Evolutionary conservation across 495 filamentous ascomycete genomes (phyloP).

Genomic region (Corynascus novoguineensis): DNA sequence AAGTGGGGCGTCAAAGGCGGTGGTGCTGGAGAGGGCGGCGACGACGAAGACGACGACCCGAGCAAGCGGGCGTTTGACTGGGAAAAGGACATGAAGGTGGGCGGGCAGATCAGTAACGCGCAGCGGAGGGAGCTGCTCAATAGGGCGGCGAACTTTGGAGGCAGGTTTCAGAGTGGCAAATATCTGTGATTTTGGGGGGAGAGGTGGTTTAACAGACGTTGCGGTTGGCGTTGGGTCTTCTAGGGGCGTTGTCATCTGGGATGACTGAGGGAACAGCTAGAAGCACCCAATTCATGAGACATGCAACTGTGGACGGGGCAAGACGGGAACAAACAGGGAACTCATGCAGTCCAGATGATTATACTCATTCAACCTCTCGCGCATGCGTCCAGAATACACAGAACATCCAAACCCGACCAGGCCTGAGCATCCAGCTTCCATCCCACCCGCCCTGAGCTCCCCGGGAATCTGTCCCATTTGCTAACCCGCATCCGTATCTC

Average conservation of each 20-base stretch:
- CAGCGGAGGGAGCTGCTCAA: conserved; percentile 76
- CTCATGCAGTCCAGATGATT: background rate
- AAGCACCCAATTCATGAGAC: too few relatives aligned
- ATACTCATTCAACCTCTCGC: background rate
- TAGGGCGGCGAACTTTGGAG: conserved; percentile 75
- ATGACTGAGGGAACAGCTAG: too few relatives aligned
- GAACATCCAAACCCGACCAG: background rate
- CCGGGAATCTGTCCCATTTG: background rate
- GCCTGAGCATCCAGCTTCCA: background rate
- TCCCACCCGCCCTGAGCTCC: background rate
- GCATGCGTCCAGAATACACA: background rate
- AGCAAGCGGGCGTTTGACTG: conserved; percentile 81
- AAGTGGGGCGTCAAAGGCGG: conserved; percentile 8
- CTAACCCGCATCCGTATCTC: background rate
- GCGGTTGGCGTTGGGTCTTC: background rate
- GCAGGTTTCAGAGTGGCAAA: conserved; percentile 72
- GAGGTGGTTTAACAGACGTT: background rate
- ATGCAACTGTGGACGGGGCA: too few relatives aligned
- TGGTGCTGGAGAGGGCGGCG: conserved; percentile 51
- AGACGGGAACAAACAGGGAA: too few relatives aligned
- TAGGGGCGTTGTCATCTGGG: too few relatives aligned
- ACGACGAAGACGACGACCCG: conserved; percentile 70
- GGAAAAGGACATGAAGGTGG: conserved; percentile 88
- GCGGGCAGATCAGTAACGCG: conserved; percentile 62
- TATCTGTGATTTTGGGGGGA: conserved; percentile 52